Percentiles rank a stretch among this genome's conserved stretches.
These are phyloP conservation scores for Vicia sativa DNA, from an alignment of 306 rosid genomes.

Conservation along the genomic window DNA sequence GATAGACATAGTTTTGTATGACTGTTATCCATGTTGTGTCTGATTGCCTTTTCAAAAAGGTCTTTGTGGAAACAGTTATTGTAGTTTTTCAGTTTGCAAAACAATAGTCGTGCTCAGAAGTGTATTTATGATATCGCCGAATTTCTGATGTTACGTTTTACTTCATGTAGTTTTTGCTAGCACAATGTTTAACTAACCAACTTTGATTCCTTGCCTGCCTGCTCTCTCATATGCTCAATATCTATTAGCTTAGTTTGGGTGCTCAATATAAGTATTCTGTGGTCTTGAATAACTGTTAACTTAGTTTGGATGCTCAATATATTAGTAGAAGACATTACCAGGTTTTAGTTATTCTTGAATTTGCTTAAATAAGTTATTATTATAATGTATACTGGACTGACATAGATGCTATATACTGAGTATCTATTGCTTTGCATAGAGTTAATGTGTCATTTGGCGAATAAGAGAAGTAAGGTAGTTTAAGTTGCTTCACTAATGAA, in stretches of 20 bases:
- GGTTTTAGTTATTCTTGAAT: conserved; percentile 27
- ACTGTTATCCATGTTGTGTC: conserved; percentile 3
- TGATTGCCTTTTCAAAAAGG: conserved; percentile 8
- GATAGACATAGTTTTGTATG: neutral
- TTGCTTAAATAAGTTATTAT: conserved; percentile 1
- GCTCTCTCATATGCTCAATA: too few relatives aligned
- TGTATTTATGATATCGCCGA: neutral
- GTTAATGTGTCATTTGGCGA: neutral
- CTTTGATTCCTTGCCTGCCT: neutral
- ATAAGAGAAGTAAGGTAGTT: neutral
- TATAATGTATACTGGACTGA: conserved; percentile 25
- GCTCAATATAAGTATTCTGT: neutral
- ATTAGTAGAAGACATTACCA: conserved; percentile 6
- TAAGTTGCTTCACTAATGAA: neutral
- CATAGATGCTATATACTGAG: neutral
- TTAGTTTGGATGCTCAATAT: neutral
- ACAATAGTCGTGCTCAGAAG: neutral
- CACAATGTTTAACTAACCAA: neutral
- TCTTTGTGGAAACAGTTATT: conserved; percentile 8
- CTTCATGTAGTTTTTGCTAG: conserved; percentile 5
- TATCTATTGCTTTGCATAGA: conserved; percentile 12
- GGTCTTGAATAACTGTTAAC: conserved; percentile 11
- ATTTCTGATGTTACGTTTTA: conserved; percentile 9
- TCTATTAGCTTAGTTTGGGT: too few relatives aligned
- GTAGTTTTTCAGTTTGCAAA: neutral